Evolutionary conservation across 2,329 filamentous ascomycete genomes (phyloP), one percentile per base, ranked within the genome.

Genomic region (Byssochlamys sp.): DNA sequence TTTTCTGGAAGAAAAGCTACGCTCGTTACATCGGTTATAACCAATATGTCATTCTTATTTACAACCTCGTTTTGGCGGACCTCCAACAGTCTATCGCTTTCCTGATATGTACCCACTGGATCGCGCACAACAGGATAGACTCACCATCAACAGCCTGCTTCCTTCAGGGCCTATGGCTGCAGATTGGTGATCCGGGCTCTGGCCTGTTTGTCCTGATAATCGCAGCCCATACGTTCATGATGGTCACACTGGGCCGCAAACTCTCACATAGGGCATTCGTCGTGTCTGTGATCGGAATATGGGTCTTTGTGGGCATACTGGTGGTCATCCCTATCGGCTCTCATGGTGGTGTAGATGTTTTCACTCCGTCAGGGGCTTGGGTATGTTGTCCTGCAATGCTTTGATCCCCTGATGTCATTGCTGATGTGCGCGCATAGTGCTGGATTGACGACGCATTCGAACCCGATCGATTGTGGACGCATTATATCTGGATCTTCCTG

Each of bases 401-500:
- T 1, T 29, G 39, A 28, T 50, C 24, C 31, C 54, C 33, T 19
- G 28, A 19, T 12, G 29, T 10, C 11, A 53, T 55, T 56, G 4
- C 50, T 66, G 53, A 65, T 60, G 29, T 59, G 6, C 24, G 9
- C 25, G 25, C 19, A 19, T 52, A 80, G 80, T 82, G 80, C 63
- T 82, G 80, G 80, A 67, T 81, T 7, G 73, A 76, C 14, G 62
- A 68, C 3, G 63, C 72, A 11, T 73, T 72, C 62, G 74, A 80
- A 58, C 56, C 60, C 12, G 76, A 78, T 54, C 74, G 79, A 5
- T 70, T 82, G 3, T 80, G 74, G 73, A 71, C 77, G 4, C 79
- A 81, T 62, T 81, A 81, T 62, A 59, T 81, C 35, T 82, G 78
- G 78, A 80, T 81, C 60, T 81, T 81, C 67, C 67, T 80, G 48